Conservation (phyloP, 768 basidiomycete genomes). For the Mycena epipterygia region DNA sequence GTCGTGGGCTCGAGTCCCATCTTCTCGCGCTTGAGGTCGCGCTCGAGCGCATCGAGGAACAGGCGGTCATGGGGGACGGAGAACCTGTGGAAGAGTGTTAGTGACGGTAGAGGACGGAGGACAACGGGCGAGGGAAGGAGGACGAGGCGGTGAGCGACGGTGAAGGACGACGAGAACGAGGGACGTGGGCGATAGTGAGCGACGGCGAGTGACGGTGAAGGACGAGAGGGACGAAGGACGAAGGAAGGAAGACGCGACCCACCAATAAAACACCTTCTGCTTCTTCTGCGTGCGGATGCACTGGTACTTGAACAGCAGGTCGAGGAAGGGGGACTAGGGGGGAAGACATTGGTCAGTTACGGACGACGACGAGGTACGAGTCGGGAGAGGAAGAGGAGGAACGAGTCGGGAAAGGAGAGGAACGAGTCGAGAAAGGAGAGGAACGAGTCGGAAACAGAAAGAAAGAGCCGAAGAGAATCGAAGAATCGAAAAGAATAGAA, state of each 20-base stretch:
- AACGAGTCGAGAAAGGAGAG: too few relatives aligned
- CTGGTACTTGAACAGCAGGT: constrained; percentile 95
- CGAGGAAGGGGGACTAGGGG: constrained; percentile 88
- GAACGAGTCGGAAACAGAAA: too few relatives aligned
- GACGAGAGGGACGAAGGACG: too few relatives aligned
- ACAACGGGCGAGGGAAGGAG: constrained; percentile 4
- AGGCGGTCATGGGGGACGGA: constrained; percentile 97
- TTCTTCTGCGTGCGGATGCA: constrained; percentile 99
- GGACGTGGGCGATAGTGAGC: too few relatives aligned
- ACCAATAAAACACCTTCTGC: constrained; percentile 99
- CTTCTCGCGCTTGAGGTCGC: constrained; percentile 96
- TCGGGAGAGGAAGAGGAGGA: not conserved
- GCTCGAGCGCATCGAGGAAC: constrained; percentile 96
- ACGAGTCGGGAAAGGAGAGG: too few relatives aligned
- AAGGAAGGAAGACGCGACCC: constrained; percentile 46
- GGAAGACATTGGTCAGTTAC: too few relatives aligned
- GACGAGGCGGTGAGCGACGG: too few relatives aligned
- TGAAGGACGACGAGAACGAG: too few relatives aligned
- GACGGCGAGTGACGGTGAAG: too few relatives aligned
- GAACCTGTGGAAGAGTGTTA: constrained; percentile 69
- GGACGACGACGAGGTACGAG: too few relatives aligned
- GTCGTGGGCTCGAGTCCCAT: constrained; percentile 92
- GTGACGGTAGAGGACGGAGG: not conserved
- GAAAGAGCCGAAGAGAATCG: too few relatives aligned
- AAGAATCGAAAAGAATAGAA: too few relatives aligned